Evolutionary conservation across 2,329 filamentous ascomycete species (phyloP).

Genomic region (Didymella exigua): DNA sequence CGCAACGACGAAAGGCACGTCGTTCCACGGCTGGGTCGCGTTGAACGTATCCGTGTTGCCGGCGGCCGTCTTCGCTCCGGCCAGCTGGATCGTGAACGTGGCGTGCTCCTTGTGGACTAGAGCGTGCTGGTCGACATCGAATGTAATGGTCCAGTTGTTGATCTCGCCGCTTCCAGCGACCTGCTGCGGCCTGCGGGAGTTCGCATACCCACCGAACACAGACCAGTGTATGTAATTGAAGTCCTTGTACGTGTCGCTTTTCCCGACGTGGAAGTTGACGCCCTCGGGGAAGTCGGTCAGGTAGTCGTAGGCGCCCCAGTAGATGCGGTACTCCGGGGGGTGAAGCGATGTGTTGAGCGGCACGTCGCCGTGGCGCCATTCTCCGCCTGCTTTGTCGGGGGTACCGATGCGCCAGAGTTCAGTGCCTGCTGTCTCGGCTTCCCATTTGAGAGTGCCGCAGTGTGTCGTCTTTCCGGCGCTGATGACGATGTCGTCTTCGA

Average conservation of each 20-base stretch:
- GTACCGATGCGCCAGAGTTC: conserved; percentile 69
- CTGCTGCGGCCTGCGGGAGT: conserved; percentile 51
- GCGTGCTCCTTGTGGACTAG: conserved; percentile 52
- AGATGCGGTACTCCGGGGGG: conserved; percentile 65
- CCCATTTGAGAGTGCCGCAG: conserved; percentile 50
- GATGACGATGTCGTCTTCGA: conserved; percentile 58
- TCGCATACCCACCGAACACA: conserved; percentile 63
- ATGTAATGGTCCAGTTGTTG: conserved; percentile 35
- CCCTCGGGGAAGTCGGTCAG: conserved; percentile 64
- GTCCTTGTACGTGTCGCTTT: conserved; percentile 52
- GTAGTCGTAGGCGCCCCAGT: conserved; percentile 67
- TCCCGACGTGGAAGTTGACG: conserved; percentile 63
- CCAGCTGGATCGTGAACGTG: conserved; percentile 67
- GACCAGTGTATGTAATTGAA: conserved; percentile 72
- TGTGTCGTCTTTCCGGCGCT: conserved; percentile 45
- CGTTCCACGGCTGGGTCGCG: conserved; percentile 45
- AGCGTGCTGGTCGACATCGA: conserved; percentile 36
- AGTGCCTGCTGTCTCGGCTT: conserved; percentile 60
- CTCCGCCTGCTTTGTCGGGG: conserved; percentile 66
- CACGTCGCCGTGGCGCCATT: conserved; percentile 64
- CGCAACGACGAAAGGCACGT: conserved; percentile 58
- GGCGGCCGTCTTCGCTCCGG: conserved; percentile 61
- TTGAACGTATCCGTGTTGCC: conserved; percentile 1
- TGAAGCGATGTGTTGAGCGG: conserved; percentile 51
- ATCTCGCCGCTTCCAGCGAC: conserved; percentile 42